A percentile compares a stretch with the other conserved stretches of the same genome.
These are phyloP conservation scores for Grosmannia clavigera DNA, from an alignment of 2,329 filamentous ascomycete genomes.

Conservation along the genomic window DNA sequence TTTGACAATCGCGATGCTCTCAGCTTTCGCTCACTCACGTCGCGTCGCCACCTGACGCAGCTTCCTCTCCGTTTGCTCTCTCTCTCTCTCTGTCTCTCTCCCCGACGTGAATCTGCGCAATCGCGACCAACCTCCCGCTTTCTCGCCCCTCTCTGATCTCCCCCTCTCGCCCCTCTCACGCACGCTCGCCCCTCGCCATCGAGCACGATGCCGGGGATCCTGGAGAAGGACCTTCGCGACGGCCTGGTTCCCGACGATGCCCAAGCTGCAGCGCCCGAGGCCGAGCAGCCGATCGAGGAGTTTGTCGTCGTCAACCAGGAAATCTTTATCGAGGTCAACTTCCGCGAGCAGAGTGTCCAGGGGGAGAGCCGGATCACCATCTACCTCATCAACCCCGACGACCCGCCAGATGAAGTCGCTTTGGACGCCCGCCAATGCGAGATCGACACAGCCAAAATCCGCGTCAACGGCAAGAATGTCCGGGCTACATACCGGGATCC, in stretches of 20 bases:
- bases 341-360: constrained; percentile 58
- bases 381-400: constrained; percentile 44
- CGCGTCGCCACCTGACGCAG: constrained; percentile 2
- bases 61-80: background rate
- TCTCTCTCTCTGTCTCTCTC: no score
- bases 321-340: constrained; percentile 81
- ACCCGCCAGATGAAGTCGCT: constrained; percentile 39
- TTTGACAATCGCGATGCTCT: constrained; percentile 1
- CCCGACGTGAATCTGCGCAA: background rate
- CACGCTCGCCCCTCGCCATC: background rate
- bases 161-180: background rate
- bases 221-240: constrained; percentile 10
- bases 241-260: background rate
- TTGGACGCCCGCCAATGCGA: constrained; percentile 52
- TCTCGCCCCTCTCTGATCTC: no score
- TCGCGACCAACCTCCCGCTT: background rate
- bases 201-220: constrained; percentile 15
- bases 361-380: constrained; percentile 76
- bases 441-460: constrained; percentile 41
- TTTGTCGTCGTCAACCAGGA: constrained; percentile 65
- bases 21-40: background rate
- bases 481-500: constrained; percentile 47
- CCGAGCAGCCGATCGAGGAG: constrained; percentile 12
- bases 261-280: constrained; percentile 2
- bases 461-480: constrained; percentile 33